Evolutionary conservation across 768 basidiomycete genomes (phyloP), one percentile per base, ranked within the genome.

Genomic region (Postia placenta): DNA sequence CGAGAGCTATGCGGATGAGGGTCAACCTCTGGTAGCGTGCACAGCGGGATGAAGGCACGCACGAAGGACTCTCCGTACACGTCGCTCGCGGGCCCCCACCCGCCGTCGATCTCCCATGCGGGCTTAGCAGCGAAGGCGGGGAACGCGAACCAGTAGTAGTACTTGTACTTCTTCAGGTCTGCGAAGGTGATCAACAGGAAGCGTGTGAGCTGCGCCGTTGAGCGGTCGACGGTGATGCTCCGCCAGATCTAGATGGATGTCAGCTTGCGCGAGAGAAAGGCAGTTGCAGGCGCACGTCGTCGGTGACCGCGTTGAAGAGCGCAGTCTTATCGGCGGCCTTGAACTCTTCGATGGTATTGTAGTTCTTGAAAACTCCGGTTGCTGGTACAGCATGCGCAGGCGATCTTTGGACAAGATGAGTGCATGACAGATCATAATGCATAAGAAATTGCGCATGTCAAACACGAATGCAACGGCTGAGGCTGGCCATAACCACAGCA

Each of bases 131-230:
- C 84, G 55, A 97, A 84, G 0, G 94, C 92, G 2, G 96, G 95
- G 65, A 97, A 96, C 0, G 89, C 87, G 61, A 97, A 97, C 96
- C 95, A 99, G 68, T 97, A 97, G 61, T 85, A 93, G 64, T 92
- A 98, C 56, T 85, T 87, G 74, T 96, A 97, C 66, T 94, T 97
- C 76, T 98, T 99, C 57, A 99, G 82, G 67, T 99, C 96, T 0
- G 96, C 91, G 58, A 84, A 98, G 0, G 93, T 92, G 58, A 99
- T 87, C 44, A 96, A 73, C 19, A 98, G 74, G 70, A 97, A 97
- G 3, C 77, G 77, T 48, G 78, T 87, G 35, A 97, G 72, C 11
- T 74, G 66, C 4, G 78, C 62, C 0, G 80, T 70, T 52, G 81
- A 74, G 38, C 75, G 75, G 47, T 72, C 76, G 25, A 70, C 62